Evolutionary conservation across 169 alveolate genomes (phyloP), one percentile per base, ranked within the genome.

Genomic region (Plasmodium gaboni): DNA sequence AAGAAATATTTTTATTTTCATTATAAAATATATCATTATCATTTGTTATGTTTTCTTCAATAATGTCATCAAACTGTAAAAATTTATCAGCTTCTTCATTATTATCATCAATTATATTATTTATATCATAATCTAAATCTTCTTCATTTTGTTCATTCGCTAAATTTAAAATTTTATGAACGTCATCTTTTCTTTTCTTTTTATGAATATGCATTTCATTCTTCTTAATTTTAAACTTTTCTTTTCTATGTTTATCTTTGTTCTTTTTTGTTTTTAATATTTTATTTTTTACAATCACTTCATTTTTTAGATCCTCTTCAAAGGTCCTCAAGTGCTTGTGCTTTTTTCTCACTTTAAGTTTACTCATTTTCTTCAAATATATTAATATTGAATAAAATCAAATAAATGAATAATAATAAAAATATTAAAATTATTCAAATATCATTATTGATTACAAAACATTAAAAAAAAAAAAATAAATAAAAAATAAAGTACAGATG

Each of bases 31-130:
- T 28, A 64, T 76, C 74, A 48, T 88, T 67, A 46, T 32, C 63
- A 22, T 24, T 13, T 32, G 44, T 4, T 46, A 22, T 19, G 19
- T 73, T 86, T 53, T 48, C 91, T 4, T 63, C 63, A 32, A 55
- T 72, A 38, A 74, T 90, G n/a, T 86, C 94, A 87, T 87, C 61
- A 63, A 73, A 92, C 13, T 69, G 73, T 64, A 80, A 71, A 60
- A 80, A 80, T 48, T 80, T 80, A 32, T 80, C 64, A 17, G 48
- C 74, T 51, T 80, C 65, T 61, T 65, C 65, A 32, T 19, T 24
- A 26, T 65, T 28, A 9, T 46, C 80, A 9, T 44, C 78, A 53
- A 65, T 80, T 53, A 46, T 15, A 28, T 48, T 13, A 64, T 60
- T 51, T 59, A 44, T 57, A 24, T 71, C 80, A 53, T 64, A 26